Evolutionary conservation across 345 rosid species (phyloP).

Genomic region (Hypericum androsaemum): DNA sequence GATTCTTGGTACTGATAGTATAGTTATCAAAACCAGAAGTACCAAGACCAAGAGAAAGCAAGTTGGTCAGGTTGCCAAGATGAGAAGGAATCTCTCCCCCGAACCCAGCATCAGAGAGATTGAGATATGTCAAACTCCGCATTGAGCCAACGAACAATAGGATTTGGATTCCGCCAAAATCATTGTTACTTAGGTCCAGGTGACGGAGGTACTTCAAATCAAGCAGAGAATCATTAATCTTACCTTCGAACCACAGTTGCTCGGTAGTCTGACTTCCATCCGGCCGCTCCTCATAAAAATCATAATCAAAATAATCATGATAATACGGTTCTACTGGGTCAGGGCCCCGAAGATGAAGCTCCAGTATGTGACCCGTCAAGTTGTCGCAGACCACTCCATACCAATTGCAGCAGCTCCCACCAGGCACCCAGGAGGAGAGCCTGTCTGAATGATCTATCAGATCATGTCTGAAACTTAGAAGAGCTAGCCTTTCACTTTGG

Average conservation of each 20-base stretch:
- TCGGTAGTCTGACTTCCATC: too few species aligned
- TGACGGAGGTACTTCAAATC: conserved; percentile 9
- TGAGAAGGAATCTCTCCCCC: conserved; percentile 3
- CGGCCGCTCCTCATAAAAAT: too few species aligned
- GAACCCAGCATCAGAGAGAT: conserved; percentile 16
- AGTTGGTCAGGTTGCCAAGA: conserved; percentile 14
- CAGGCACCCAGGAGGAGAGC: conserved; percentile 7
- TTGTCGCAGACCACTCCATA: conserved; percentile 16
- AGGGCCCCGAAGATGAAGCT: conserved; percentile 16
- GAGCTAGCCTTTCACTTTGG: conserved; percentile 19
- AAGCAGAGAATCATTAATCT: neutral
- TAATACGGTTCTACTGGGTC: neutral
- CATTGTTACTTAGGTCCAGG: conserved; percentile 19
- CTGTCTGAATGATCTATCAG: conserved; percentile 14
- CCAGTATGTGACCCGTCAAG: conserved; percentile 5
- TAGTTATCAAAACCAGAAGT: too few species aligned
- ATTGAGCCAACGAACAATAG: conserved; percentile 11
- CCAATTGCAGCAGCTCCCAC: conserved; percentile 27
- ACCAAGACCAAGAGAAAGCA: conserved; percentile 15
- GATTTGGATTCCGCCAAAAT: conserved; percentile 14
- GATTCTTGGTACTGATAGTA: neutral
- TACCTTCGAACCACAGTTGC: too few species aligned
- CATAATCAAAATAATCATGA: too few species aligned
- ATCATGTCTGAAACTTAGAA: conserved; percentile 17
- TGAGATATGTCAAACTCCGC: conserved; percentile 18